phyloP scores from a whole-genome alignment of 116 monocot genomes.

The Thalassia testudinum region DNA sequence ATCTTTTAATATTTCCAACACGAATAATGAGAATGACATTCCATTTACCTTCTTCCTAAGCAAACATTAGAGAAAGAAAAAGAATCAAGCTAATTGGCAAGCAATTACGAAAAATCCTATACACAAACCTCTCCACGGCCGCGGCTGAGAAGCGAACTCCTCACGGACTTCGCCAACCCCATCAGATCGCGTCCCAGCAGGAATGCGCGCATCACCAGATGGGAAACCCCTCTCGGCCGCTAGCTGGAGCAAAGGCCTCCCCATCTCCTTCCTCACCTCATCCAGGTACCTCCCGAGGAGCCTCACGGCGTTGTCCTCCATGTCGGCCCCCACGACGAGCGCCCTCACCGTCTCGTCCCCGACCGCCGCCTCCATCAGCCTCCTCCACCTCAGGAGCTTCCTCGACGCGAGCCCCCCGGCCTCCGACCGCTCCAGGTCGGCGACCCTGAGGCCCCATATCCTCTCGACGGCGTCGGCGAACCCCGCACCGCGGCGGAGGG shows the following conservation, averaged over 20 bases:
- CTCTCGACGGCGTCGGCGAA: constrained; percentile 11
- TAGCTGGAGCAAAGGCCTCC: constrained; percentile 28
- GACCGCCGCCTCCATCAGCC: constrained; percentile 26
- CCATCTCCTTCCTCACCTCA: constrained; percentile 19
- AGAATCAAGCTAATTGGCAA: background rate
- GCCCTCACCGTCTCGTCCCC: constrained; percentile 5
- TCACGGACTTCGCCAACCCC: too few species aligned
- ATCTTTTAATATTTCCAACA: too few species aligned
- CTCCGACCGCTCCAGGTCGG: constrained; percentile 20
- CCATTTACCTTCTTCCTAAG: too few species aligned
- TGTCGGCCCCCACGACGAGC: constrained; percentile 5
- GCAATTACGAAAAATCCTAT: too few species aligned
- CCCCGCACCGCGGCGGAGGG: constrained; percentile 3
- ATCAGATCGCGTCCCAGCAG: too few species aligned
- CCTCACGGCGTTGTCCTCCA: constrained; percentile 11
- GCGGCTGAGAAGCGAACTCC: too few species aligned
- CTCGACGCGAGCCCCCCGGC: constrained; percentile 17
- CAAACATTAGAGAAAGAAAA: too few species aligned
- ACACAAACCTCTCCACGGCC: too few species aligned
- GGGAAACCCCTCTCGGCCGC: background rate
- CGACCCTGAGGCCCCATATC: constrained; percentile 27
- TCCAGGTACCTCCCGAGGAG: constrained; percentile 19
- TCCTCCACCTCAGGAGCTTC: constrained; percentile 12
- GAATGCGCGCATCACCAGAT: too few species aligned
- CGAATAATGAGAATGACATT: too few species aligned